Evolutionary conservation across 1,284 basidiomycete species (phyloP).

Genomic region (Ceratobasidium theobromae): DNA sequence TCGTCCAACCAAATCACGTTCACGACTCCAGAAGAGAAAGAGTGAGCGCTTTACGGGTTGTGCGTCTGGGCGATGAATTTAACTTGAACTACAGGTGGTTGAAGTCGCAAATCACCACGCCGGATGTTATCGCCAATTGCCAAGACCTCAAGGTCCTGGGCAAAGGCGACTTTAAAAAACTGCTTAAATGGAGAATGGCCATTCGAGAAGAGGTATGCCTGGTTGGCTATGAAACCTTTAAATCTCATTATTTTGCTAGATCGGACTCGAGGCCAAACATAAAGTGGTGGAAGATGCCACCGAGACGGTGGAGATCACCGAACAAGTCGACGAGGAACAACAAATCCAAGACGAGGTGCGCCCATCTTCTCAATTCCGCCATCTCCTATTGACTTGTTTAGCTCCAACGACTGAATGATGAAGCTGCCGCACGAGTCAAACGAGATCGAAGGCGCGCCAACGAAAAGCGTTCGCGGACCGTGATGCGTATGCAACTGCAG

Average conservation of each 20-base stretch:
- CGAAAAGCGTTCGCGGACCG: constrained; percentile 83
- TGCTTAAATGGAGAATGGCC: constrained; percentile 88
- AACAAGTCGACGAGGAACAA: constrained; percentile 82
- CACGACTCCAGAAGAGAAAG: constrained; percentile 79
- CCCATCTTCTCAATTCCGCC: constrained; percentile 7
- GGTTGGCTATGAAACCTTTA: no score
- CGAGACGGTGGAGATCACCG: constrained; percentile 72
- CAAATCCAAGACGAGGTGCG: constrained; percentile 84
- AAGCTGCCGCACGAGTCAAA: constrained; percentile 71
- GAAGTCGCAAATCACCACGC: constrained; percentile 67
- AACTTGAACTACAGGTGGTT: constrained; percentile 59
- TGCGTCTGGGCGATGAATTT: background rate
- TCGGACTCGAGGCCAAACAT: constrained; percentile 80
- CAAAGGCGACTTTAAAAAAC: constrained; percentile 92
- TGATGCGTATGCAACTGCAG: constrained; percentile 94
- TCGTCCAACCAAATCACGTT: constrained; percentile 85
- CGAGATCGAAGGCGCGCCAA: constrained; percentile 86
- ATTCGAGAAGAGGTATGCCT: constrained; percentile 75
- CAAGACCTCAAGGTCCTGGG: constrained; percentile 96
- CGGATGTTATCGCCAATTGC: constrained; percentile 80
- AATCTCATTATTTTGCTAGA: constrained; percentile 45
- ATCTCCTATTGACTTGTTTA: constrained; percentile 42
- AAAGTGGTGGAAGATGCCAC: constrained; percentile 71
- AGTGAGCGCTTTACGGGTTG: constrained; percentile 49
- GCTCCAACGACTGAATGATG: constrained; percentile 83